A percentile compares a stretch with the other conserved stretches of the same genome.
These are phyloP conservation scores for Dichomitus squalens DNA, from an alignment of 1,284 basidiomycete species.

Conservation along the genomic window DNA sequence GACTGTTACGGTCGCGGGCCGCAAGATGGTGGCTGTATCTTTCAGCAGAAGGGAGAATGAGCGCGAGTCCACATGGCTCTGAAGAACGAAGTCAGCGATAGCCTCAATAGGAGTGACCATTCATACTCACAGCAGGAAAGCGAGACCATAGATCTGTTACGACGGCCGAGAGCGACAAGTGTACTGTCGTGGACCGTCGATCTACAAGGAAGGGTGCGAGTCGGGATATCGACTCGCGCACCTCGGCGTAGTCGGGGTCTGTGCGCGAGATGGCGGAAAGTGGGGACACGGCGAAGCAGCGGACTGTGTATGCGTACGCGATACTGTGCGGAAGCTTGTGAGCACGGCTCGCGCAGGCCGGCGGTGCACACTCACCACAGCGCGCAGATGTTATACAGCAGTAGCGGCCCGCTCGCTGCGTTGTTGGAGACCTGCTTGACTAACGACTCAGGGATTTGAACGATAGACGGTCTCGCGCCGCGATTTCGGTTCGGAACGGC, in stretches of 20 bases:
- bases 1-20: conserved; percentile 46
- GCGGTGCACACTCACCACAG: conserved; percentile 53
- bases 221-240: conserved; percentile 47
- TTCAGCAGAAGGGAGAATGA: conserved; percentile 54
- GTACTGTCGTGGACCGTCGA: conserved; percentile 51
- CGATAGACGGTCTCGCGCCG: conserved; percentile 46
- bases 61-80: conserved; percentile 49
- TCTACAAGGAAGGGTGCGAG: conserved; percentile 66
- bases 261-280: conserved; percentile 42
- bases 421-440: conserved; percentile 38
- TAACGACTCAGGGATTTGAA: conserved; percentile 52
- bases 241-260: conserved; percentile 47
- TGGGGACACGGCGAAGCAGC: conserved; percentile 60
- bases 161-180: conserved; percentile 49
- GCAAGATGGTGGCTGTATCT: conserved; percentile 54
- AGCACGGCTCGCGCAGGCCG: background rate
- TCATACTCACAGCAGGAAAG: conserved; percentile 48
- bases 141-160: conserved; percentile 66
- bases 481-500: conserved; percentile 24
- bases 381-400: conserved; percentile 67
- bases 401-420: conserved; percentile 37
- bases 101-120: background rate
- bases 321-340: conserved; percentile 43
- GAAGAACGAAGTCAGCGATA: background rate
- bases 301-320: conserved; percentile 65